Evolutionary conservation across 257 asterid genomes (phyloP).

Genomic region (Paraleonurus japonicus): DNA sequence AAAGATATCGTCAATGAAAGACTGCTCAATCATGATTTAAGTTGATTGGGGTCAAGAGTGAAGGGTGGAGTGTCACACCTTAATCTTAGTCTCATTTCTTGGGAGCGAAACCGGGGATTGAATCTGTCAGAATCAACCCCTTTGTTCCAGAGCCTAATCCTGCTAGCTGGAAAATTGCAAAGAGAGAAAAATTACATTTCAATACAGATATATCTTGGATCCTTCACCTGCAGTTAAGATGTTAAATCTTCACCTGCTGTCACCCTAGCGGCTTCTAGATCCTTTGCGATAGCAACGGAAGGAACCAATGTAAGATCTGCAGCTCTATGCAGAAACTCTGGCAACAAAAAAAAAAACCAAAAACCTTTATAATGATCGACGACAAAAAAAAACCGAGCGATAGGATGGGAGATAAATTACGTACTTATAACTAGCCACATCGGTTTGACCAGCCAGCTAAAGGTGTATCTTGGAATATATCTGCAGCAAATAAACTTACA

Average conservation of each 20-base stretch:
- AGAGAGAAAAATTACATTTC: background rate
- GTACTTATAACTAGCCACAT: slow-evolving; percentile 90
- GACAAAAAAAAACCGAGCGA: background rate
- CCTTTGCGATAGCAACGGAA: slow-evolving; percentile 91
- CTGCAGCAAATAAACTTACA: slow-evolving; percentile 48
- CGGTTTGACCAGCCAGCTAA: slow-evolving; percentile 94
- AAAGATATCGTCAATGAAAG: slow-evolving; percentile 20
- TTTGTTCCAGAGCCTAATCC: slow-evolving; percentile 93
- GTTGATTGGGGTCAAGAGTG: background rate
- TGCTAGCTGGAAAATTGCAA: slow-evolving; percentile 50
- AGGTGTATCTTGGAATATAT: slow-evolving; percentile 96
- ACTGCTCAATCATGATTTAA: background rate
- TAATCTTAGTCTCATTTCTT: slow-evolving; percentile 74
- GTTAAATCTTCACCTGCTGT: slow-evolving; percentile 70
- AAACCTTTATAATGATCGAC: slow-evolving; percentile 22
- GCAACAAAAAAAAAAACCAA: slow-evolving; percentile 19
- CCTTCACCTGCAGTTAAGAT: too few relatives aligned
- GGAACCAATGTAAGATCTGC: slow-evolving; percentile 98
- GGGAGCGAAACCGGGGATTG: slow-evolving; percentile 67
- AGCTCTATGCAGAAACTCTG: slow-evolving; percentile 96
- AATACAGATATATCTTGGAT: background rate
- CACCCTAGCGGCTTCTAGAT: slow-evolving; percentile 79
- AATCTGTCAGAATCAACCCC: slow-evolving; percentile 99
- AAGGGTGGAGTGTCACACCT: slow-evolving; percentile 42
- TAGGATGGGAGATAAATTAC: slow-evolving; percentile 28